Percentiles rank a stretch among this genome's conserved stretches.
These are phyloP conservation scores for Capsella rubella DNA, from an alignment of 441 rosid genomes.

Conservation along the genomic window DNA sequence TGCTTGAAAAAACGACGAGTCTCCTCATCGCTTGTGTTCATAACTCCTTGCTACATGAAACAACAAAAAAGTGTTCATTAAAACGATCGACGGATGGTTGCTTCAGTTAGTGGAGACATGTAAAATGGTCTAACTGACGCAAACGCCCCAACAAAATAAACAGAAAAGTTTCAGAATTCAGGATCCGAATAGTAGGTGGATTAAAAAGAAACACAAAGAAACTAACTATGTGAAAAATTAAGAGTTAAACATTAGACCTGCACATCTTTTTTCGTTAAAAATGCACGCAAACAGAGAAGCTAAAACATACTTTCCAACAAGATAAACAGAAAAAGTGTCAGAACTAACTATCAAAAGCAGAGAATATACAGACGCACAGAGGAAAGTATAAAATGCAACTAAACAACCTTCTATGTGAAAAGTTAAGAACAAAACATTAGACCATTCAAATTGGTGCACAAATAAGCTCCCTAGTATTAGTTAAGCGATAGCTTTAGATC, in stretches of 20 bases:
- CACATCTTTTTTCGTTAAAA: neutral
- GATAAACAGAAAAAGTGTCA: neutral
- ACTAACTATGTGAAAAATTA: neutral
- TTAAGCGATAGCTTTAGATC: neutral
- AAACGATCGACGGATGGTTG: neutral
- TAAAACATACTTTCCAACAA: neutral
- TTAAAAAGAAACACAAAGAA: neutral
- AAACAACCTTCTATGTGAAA: neutral
- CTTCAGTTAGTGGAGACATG: constrained; percentile 15
- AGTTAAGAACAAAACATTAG: neutral
- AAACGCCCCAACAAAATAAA: neutral
- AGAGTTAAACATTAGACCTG: neutral
- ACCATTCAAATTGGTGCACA: neutral
- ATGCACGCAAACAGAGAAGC: neutral
- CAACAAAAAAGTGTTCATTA: constrained; percentile 11
- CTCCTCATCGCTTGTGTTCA: constrained; percentile 74
- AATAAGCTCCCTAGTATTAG: constrained; percentile 1
- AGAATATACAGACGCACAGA: neutral
- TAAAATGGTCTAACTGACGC: neutral
- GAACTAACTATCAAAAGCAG: neutral
- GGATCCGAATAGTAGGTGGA: neutral
- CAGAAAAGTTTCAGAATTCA: neutral
- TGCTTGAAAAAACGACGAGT: constrained; percentile 76
- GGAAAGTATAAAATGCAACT: neutral
- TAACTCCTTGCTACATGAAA: constrained; percentile 64